Evolutionary conservation across 371 early-diverging fungal genomes (phyloP).

Genomic region (Syncephalis plumigaleata): DNA sequence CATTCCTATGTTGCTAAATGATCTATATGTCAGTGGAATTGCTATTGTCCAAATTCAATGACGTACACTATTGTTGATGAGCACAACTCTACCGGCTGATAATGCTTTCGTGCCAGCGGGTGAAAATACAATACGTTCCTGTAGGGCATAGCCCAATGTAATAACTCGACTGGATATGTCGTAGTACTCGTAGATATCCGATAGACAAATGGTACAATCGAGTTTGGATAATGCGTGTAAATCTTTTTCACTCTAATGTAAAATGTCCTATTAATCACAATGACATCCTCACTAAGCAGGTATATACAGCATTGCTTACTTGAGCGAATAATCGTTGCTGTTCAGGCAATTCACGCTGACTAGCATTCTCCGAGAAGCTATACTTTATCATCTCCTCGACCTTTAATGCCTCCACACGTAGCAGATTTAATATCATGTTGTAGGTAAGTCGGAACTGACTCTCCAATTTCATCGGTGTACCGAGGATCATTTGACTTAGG

Average conservation of each 20-base stretch:
- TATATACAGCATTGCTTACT: constrained; percentile 8
- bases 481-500: constrained; percentile 65
- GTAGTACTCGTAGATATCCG: constrained; percentile 57
- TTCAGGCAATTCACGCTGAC: constrained; percentile 66
- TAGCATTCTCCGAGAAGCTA: constrained; percentile 84
- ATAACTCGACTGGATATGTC: constrained; percentile 38
- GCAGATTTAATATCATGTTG: constrained; percentile 96
- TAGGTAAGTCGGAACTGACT: constrained; percentile 97
- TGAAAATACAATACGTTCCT: constrained; percentile 33
- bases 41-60: background rate
- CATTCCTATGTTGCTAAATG: constrained; percentile 33
- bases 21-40: background rate
- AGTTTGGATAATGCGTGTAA: constrained; percentile 38
- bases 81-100: constrained; percentile 46
- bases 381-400: constrained; percentile 98
- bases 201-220: constrained; percentile 69
- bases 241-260: constrained; percentile 28
- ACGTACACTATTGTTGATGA: constrained; percentile 45
- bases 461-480: constrained; percentile 77
- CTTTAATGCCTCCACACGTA: constrained; percentile 92
- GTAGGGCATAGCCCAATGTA: constrained; percentile 30
- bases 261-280: background rate
- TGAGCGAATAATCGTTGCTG: constrained; percentile 36
- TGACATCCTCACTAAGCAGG: background rate
- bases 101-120: constrained; percentile 43